These are phyloP conservation scores for Cronartium ribicola DNA, from an alignment of 1,284 basidiomycete species.

Conservation along the genomic window DNA sequence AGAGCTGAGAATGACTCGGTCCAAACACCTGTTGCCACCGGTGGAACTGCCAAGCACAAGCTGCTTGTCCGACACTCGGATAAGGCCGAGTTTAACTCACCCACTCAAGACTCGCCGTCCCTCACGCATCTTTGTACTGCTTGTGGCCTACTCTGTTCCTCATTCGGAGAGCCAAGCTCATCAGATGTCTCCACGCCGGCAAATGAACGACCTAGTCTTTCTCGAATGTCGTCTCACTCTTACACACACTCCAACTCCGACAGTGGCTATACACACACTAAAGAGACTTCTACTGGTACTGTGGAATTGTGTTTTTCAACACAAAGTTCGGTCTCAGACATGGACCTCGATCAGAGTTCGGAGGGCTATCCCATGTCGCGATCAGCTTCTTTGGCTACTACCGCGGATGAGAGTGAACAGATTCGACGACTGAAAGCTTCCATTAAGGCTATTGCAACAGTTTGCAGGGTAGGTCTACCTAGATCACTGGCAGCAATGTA, in stretches of 20 bases:
- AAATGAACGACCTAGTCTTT: slow-evolving; percentile 19
- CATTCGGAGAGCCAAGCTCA: slow-evolving; percentile 3
- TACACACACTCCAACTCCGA: slow-evolving; percentile 10
- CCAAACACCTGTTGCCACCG: not conserved
- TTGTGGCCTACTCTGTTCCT: slow-evolving; percentile 15
- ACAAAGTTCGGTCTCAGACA: slow-evolving; percentile 23
- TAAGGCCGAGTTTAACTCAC: not conserved
- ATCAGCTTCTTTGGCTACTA: slow-evolving; percentile 7
- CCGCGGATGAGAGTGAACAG: slow-evolving; percentile 38
- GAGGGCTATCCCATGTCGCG: slow-evolving; percentile 13
- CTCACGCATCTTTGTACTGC: slow-evolving; percentile 17
- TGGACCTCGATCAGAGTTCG: not conserved
- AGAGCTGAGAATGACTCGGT: slow-evolving; percentile 6
- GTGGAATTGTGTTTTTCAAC: slow-evolving; percentile 5
- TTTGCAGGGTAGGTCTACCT: slow-evolving; percentile 30
- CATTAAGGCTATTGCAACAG: slow-evolving; percentile 41
- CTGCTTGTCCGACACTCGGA: not conserved
- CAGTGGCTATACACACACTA: not conserved
- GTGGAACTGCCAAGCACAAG: not conserved
- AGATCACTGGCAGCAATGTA: not conserved
- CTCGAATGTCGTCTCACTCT: slow-evolving; percentile 19
- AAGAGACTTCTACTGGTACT: not conserved
- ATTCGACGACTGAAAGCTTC: slow-evolving; percentile 39
- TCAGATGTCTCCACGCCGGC: slow-evolving; percentile 30
- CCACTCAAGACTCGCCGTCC: not conserved